These are phyloP conservation scores for Eucalyptus curtisii DNA, from an alignment of 345 rosid species.

Conservation along the genomic window DNA sequence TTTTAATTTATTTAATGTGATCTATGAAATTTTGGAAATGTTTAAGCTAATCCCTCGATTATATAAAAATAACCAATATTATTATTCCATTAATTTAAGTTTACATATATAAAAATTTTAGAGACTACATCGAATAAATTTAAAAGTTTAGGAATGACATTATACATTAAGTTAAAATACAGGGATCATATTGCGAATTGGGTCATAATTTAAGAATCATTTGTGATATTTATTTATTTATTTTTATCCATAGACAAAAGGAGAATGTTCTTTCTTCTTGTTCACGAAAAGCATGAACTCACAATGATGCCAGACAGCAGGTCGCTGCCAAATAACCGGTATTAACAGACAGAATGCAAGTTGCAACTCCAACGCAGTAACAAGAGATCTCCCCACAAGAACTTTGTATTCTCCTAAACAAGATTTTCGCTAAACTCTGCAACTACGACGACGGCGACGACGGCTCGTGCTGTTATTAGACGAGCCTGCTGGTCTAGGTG, in stretches of 20 bases:
- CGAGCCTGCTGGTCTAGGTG: not conserved
- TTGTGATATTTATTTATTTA: not conserved
- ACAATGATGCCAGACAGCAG: not conserved
- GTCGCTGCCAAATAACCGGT: not conserved
- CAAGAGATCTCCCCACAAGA: not conserved
- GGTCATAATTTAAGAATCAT: too few species aligned
- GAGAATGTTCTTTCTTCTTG: not conserved
- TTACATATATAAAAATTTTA: too few species aligned
- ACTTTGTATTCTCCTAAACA: not conserved
- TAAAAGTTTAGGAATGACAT: accelerated
- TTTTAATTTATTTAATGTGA: too few species aligned
- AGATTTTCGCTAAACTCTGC: not conserved
- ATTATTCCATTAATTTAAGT: too few species aligned
- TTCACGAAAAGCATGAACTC: not conserved
- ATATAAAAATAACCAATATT: too few species aligned
- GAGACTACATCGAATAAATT: accelerated
- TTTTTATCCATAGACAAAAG: not conserved
- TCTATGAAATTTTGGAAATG: too few species aligned
- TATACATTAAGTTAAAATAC: too few species aligned
- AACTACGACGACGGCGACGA: not conserved
- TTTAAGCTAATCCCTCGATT: not conserved
- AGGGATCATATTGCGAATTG: accelerated
- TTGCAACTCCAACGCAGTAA: not conserved
- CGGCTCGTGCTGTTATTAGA: not conserved
- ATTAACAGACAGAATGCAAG: not conserved